A percentile compares a stretch with the other conserved stretches of the same genome.
phyloP scores from a whole-genome alignment of 805 yeast genomes.

The Wickerhamomyces rabaulensis region DNA sequence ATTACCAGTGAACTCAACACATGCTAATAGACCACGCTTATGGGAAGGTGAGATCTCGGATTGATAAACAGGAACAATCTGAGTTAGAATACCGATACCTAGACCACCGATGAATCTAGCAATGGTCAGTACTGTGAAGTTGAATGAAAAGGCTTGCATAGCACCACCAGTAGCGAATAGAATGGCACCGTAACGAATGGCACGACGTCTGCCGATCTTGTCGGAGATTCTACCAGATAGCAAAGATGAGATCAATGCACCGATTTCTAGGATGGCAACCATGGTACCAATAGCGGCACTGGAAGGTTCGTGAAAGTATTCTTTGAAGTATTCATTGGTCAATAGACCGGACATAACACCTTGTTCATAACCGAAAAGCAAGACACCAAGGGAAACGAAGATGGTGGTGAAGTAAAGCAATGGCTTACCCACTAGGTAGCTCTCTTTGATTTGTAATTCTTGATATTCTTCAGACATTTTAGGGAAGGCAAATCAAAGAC shows the following conservation, averaged over 20 bases:
- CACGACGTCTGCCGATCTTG: slow-evolving; percentile 68
- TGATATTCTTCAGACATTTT: slow-evolving; percentile 16
- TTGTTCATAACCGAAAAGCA: slow-evolving; percentile 77
- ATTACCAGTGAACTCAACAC: slow-evolving; percentile 86
- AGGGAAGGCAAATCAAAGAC: not conserved
- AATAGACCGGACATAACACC: slow-evolving; percentile 89
- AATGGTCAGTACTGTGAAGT: slow-evolving; percentile 51
- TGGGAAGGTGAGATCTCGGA: slow-evolving; percentile 86
- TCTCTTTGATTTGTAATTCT: slow-evolving; percentile 19
- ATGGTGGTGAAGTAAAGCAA: slow-evolving; percentile 24
- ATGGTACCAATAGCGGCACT: slow-evolving; percentile 76
- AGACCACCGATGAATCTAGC: slow-evolving; percentile 78
- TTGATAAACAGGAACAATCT: slow-evolving; percentile 84
- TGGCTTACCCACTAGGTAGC: slow-evolving; percentile 23
- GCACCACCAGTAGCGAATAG: slow-evolving; percentile 76
- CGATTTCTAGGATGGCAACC: slow-evolving; percentile 84
- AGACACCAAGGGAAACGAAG: slow-evolving; percentile 28
- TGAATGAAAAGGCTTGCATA: slow-evolving; percentile 58
- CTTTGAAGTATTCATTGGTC: slow-evolving; percentile 64
- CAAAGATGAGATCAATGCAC: slow-evolving; percentile 79
- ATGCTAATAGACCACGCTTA: slow-evolving; percentile 78
- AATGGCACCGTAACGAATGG: slow-evolving; percentile 75
- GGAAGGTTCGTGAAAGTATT: slow-evolving; percentile 67
- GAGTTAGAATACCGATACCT: slow-evolving; percentile 82
- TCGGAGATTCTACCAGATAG: slow-evolving; percentile 76